Percentiles rank a stretch among this genome's conserved stretches.
These are phyloP conservation scores for Paecilomyces dactylethromorphus DNA, from an alignment of 2,329 filamentous ascomycete genomes.

Conservation along the genomic window DNA sequence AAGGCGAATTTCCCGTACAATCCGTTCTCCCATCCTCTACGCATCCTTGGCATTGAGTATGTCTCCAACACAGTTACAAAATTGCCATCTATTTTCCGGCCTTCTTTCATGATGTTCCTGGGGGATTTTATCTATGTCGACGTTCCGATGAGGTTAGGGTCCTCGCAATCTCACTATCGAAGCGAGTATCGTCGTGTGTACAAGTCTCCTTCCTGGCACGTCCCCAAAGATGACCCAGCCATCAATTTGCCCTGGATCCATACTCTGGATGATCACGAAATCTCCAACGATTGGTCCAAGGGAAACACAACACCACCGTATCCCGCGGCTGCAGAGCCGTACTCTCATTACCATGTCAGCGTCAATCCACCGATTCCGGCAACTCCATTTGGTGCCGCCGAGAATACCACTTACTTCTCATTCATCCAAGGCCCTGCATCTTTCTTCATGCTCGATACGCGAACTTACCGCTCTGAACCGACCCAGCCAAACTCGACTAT, in stretches of 20 bases:
- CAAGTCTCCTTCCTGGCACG: slow-evolving; percentile 79
- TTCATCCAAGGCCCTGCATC: slow-evolving; percentile 86
- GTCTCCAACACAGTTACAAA: slow-evolving; percentile 66
- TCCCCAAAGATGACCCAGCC: slow-evolving; percentile 58
- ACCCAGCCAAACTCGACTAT: slow-evolving; percentile 65
- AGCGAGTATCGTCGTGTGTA: slow-evolving; percentile 95
- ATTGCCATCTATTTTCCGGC: slow-evolving; percentile 50
- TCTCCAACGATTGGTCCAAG: slow-evolving; percentile 81
- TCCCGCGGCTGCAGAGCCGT: slow-evolving; percentile 72
- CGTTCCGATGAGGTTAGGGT: slow-evolving; percentile 74
- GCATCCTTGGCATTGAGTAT: slow-evolving; percentile 72
- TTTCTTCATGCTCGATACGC: slow-evolving; percentile 92
- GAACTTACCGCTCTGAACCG: slow-evolving; percentile 65
- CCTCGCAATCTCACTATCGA: slow-evolving; percentile 67
- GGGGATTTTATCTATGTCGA: slow-evolving; percentile 54
- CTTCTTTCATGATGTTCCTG: slow-evolving; percentile 55
- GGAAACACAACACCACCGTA: slow-evolving; percentile 76
- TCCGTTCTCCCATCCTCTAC: slow-evolving; percentile 72
- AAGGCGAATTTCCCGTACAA: slow-evolving; percentile 87
- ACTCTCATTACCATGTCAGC: slow-evolving; percentile 75
- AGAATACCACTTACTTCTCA: slow-evolving; percentile 72
- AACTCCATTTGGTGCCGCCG: slow-evolving; percentile 45
- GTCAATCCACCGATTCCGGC: slow-evolving; percentile 66
- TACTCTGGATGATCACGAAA: slow-evolving; percentile 94
- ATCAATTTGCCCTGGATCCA: slow-evolving; percentile 84